phyloP scores from a whole-genome alignment of 495 filamentous ascomycete genomes.

The Annulohypoxylon moriforme region DNA sequence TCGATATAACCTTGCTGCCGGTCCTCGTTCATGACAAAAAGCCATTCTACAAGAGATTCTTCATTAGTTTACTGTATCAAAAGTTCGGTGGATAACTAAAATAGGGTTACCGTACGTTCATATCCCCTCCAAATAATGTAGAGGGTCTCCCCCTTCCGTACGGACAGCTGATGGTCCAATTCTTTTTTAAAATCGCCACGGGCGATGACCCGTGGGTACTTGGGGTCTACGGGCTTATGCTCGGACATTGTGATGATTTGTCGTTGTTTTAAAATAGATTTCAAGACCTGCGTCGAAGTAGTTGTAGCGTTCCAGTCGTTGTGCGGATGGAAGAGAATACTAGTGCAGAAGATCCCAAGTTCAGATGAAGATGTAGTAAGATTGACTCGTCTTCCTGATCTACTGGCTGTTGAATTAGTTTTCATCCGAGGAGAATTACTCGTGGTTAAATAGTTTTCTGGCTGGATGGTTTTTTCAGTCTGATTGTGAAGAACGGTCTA shows the following conservation, averaged over 20 bases:
- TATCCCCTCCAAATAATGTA: not conserved
- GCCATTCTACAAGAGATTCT: not conserved
- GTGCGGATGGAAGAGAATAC: too few species aligned
- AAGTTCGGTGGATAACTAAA: not conserved
- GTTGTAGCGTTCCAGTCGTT: too few species aligned
- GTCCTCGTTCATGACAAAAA: not conserved
- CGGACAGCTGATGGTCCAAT: not conserved
- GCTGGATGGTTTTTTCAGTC: not conserved
- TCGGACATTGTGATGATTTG: not conserved
- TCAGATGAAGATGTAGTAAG: not conserved
- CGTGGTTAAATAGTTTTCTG: not conserved
- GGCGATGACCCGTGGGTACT: not conserved
- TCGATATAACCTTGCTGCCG: not conserved
- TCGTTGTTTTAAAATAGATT: not conserved
- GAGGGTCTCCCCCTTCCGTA: not conserved
- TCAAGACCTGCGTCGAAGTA: too few species aligned
- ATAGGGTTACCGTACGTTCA: not conserved
- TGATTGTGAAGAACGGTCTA: not conserved
- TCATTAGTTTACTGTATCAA: not conserved
- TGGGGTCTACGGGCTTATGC: not conserved
- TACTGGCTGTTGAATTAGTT: not conserved
- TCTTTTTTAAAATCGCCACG: not conserved
- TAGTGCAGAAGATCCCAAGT: too few species aligned
- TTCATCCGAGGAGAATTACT: not conserved
- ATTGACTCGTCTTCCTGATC: too few species aligned